Evolutionary conservation across 148 eudicot species (phyloP).

Genomic region (Nepenthes mirabilis): DNA sequence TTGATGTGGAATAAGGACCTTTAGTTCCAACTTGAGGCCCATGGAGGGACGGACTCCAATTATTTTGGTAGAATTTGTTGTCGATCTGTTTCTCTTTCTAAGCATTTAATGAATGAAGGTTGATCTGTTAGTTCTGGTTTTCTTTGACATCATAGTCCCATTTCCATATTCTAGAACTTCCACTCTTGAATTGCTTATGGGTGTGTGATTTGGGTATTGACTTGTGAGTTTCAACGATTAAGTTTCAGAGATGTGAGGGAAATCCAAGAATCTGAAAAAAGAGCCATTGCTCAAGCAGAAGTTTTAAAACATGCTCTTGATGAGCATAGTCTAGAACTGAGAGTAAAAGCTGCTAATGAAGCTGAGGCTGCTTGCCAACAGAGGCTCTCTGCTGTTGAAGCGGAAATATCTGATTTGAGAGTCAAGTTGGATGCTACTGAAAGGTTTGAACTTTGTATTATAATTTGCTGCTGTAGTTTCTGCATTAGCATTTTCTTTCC

Average conservation of each 20-base stretch:
- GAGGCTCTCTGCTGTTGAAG: conserved; percentile 75
- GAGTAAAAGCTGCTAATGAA: conserved; percentile 92
- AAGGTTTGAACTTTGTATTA: conserved; percentile 36
- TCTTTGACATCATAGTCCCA: too few species aligned
- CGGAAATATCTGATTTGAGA: conserved; percentile 80
- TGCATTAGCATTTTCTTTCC: neutral
- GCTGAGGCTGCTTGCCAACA: conserved; percentile 85
- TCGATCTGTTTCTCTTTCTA: too few species aligned
- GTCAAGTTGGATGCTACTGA: conserved; percentile 67
- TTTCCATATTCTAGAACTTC: neutral
- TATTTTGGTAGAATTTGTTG: too few species aligned
- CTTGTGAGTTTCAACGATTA: conserved; percentile 5
- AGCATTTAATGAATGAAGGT: too few species aligned
- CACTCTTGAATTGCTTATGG: neutral
- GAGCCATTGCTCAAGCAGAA: conserved; percentile 63
- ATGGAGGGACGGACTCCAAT: too few species aligned
- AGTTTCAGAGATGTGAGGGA: conserved; percentile 41
- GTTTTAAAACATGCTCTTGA: conserved; percentile 52
- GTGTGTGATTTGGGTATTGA: neutral
- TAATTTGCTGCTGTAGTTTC: neutral
- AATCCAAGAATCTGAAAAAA: conserved; percentile 74
- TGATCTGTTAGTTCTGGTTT: too few species aligned
- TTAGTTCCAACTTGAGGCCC: too few species aligned
- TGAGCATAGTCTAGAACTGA: conserved; percentile 80
- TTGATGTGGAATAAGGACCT: too few species aligned